Percentiles rank a stretch among this genome's conserved stretches.
phyloP scores from a whole-genome alignment of 1,284 basidiomycete genomes.

The Macrocystidia cucumis region DNA sequence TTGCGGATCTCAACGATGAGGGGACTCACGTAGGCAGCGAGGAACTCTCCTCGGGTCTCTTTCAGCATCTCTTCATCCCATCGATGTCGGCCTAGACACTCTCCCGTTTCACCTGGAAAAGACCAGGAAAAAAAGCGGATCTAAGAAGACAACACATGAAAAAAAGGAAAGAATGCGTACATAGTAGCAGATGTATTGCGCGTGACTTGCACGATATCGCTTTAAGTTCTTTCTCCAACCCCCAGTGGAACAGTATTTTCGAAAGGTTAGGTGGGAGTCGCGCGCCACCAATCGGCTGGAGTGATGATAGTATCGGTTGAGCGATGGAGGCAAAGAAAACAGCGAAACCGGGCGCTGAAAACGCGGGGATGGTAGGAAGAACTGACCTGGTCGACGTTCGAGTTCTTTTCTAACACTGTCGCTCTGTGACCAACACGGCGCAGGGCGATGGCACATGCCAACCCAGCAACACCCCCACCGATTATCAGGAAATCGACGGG shows the following conservation, averaged over 20 bases:
- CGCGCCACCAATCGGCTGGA: slow-evolving; percentile 27
- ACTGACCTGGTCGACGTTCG: slow-evolving; percentile 27
- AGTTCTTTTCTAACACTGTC: slow-evolving; percentile 41
- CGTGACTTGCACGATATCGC: slow-evolving; percentile 28
- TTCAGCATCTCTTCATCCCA: slow-evolving; percentile 44
- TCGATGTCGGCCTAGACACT: slow-evolving; percentile 35
- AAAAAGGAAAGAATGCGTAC: slow-evolving; percentile 18
- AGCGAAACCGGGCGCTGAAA: no score
- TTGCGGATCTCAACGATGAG: no score
- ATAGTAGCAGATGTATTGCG: slow-evolving; percentile 28
- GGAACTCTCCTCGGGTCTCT: slow-evolving; percentile 44
- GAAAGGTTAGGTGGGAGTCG: slow-evolving; percentile 48
- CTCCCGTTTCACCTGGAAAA: slow-evolving; percentile 27
- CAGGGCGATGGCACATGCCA: slow-evolving; percentile 47
- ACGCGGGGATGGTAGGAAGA: no score
- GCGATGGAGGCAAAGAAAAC: background rate
- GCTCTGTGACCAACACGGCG: slow-evolving; percentile 47
- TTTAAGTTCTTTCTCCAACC: slow-evolving; percentile 26
- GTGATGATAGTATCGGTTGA: background rate
- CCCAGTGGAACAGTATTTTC: slow-evolving; percentile 52
- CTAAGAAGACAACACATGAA: background rate
- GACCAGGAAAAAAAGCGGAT: background rate
- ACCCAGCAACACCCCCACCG: slow-evolving; percentile 44
- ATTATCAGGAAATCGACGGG: slow-evolving; percentile 39
- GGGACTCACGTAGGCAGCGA: slow-evolving; percentile 33